Percentiles rank a stretch among this genome's conserved stretches.
Conservation (phyloP, 1,139 yeast species). For the Hyphopichia buzzinii region DNA sequence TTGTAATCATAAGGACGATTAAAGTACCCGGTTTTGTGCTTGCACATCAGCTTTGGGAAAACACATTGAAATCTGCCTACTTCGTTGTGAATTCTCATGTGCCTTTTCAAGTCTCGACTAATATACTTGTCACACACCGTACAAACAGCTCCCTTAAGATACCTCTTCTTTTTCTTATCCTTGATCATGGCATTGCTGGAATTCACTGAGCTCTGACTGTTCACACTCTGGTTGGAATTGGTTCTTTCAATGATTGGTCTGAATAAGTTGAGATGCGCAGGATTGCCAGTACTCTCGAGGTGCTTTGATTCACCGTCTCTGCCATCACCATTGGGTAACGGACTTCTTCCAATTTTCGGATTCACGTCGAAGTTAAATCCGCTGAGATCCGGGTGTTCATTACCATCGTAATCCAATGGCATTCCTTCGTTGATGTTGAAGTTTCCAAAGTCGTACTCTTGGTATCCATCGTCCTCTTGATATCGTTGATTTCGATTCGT, state of each 20-base stretch:
- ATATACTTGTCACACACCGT: conserved; percentile 42
- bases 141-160: conserved; percentile 41
- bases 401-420: conserved; percentile 7
- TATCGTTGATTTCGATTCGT: background rate
- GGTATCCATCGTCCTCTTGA: background rate
- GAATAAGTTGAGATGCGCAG: conserved; percentile 2
- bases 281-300: background rate
- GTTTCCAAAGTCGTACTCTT: background rate
- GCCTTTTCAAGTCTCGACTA: conserved; percentile 44
- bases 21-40: conserved; percentile 44
- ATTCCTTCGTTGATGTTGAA: background rate
- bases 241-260: conserved; percentile 15
- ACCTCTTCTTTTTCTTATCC: conserved; percentile 27
- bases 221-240: conserved; percentile 24
- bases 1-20: conserved; percentile 51
- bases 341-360: conserved; percentile 6
- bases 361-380: conserved; percentile 23
- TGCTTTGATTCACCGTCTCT: background rate
- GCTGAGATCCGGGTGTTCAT: conserved; percentile 14
- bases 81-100: conserved; percentile 47
- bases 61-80: conserved; percentile 48
- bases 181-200: conserved; percentile 5
- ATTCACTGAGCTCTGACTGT: conserved; percentile 13
- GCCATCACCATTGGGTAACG: background rate
- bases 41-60: conserved; percentile 41